These are phyloP conservation scores for Lotmaria passim DNA, from an alignment of 208 protist genomes.

Conservation along the genomic window DNA sequence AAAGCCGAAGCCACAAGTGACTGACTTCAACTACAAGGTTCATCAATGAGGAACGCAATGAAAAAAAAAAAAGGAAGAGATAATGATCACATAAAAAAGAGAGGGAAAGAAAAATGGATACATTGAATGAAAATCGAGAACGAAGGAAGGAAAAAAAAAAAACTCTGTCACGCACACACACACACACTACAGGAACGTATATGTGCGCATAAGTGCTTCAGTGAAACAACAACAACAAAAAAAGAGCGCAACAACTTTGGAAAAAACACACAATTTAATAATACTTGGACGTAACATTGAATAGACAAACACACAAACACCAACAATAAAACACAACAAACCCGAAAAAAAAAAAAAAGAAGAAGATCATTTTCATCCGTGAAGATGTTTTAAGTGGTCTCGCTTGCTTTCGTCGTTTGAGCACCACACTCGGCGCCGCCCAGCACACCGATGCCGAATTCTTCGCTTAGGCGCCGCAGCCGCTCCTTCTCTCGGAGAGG, in stretches of 20 bases:
- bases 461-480: constrained; percentile 6
- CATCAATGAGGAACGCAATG: background rate
- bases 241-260: background rate
- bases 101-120: background rate
- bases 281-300: too few relatives aligned
- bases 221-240: background rate
- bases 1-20: too few relatives aligned
- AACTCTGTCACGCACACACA: too few relatives aligned
- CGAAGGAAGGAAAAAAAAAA: constrained; percentile 5
- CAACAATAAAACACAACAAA: too few relatives aligned
- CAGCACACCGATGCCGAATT: constrained; percentile 13
- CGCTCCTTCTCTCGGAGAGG: constrained; percentile 7
- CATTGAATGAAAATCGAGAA: background rate
- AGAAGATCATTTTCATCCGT: too few relatives aligned
- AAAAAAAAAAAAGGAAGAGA: background rate
- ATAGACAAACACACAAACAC: too few relatives aligned
- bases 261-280: background rate
- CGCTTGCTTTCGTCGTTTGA: too few relatives aligned
- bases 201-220: background rate
- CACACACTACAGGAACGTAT: too few relatives aligned
- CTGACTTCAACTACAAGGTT: background rate
- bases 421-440: background rate
- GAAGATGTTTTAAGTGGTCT: too few relatives aligned
- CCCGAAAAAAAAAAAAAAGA: too few relatives aligned
- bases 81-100: background rate